phyloP scores from a whole-genome alignment of 2,329 filamentous ascomycete genomes.

The Neopestalotiopsis clavispora region DNA sequence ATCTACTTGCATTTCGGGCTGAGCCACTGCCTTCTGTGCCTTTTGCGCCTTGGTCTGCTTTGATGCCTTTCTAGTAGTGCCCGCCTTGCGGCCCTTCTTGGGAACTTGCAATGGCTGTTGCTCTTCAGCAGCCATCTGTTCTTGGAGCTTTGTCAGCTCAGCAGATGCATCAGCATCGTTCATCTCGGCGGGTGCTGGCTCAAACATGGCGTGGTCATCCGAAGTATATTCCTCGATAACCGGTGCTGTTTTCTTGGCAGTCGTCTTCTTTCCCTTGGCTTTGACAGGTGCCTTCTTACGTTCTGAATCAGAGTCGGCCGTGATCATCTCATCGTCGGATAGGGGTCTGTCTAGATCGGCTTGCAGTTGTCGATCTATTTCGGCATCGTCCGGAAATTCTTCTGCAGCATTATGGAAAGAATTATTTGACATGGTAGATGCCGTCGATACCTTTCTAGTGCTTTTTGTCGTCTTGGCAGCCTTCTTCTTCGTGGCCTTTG shows the following conservation, averaged over 20 bases:
- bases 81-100: constrained; percentile 60
- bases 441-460: constrained; percentile 53
- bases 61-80: constrained; percentile 52
- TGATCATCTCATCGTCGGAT: constrained; percentile 57
- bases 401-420: constrained; percentile 42
- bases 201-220: constrained; percentile 56
- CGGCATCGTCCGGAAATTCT: constrained; percentile 62
- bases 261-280: constrained; percentile 34
- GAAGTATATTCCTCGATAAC: constrained; percentile 33
- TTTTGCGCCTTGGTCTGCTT: constrained; percentile 56
- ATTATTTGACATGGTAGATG: constrained; percentile 49
- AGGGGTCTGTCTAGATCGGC: constrained; percentile 65
- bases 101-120: constrained; percentile 48
- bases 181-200: constrained; percentile 48
- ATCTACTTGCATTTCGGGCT: constrained; percentile 28
- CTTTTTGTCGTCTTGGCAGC: constrained; percentile 46
- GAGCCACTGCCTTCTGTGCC: constrained; percentile 38
- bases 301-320: constrained; percentile 51
- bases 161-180: constrained; percentile 56
- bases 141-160: constrained; percentile 54
- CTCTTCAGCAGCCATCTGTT: constrained; percentile 50
- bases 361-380: constrained; percentile 69
- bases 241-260: constrained; percentile 30
- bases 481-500: constrained; percentile 48
- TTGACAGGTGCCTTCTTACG: constrained; percentile 41